Evolutionary conservation across 2,329 filamentous ascomycete species (phyloP).

Genomic region (Apiospora saccharicola): DNA sequence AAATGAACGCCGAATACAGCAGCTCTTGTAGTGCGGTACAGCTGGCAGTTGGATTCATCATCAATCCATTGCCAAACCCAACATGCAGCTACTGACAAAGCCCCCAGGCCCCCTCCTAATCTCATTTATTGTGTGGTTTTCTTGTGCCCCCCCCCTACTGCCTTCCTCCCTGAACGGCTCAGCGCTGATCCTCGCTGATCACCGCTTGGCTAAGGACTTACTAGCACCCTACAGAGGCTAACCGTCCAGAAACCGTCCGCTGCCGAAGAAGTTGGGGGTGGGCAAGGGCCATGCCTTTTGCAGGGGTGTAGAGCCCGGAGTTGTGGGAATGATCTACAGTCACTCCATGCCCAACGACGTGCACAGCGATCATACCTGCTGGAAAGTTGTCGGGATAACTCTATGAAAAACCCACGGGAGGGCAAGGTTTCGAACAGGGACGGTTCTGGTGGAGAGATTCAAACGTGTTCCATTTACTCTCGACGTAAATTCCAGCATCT

Average conservation of each 20-base stretch:
- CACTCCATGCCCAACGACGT: slow-evolving; percentile 7
- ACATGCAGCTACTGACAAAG: not conserved
- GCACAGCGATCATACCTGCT: not conserved
- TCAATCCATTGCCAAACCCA: not conserved
- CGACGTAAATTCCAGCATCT: not conserved
- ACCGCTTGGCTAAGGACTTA: slow-evolving; percentile 2
- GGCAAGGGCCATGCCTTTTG: not conserved
- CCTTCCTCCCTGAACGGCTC: not conserved
- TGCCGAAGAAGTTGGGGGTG: slow-evolving; percentile 7
- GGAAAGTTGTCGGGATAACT: slow-evolving; percentile 6
- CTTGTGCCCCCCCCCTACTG: not conserved
- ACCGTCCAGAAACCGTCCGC: not conserved
- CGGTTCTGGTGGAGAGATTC: not conserved
- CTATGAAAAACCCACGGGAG: not conserved
- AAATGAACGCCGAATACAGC: not conserved
- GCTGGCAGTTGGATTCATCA: not conserved
- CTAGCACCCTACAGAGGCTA: not conserved
- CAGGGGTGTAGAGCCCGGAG: not conserved
- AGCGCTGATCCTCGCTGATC: slow-evolving; percentile 5
- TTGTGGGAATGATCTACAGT: slow-evolving; percentile 13
- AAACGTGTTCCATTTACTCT: slow-evolving; percentile 5
- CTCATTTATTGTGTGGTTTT: not conserved
- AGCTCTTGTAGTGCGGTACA: not conserved
- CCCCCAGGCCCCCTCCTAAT: not conserved
- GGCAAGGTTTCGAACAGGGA: not conserved